Evolutionary conservation across 1,284 basidiomycete species (phyloP).

Genomic region (Mycena sp.): DNA sequence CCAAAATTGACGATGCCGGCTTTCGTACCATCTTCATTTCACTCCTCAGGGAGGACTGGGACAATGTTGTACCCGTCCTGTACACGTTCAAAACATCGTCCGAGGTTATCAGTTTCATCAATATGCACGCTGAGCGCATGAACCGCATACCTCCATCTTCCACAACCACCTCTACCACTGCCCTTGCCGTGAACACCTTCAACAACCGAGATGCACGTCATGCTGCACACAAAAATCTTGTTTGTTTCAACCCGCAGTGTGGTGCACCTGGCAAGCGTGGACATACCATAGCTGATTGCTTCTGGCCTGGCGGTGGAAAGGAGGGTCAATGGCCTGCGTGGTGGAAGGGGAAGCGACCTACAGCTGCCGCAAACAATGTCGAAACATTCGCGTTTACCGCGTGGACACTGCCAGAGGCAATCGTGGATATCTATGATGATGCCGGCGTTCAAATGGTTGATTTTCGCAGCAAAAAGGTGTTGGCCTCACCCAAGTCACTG

Average conservation of each 20-base stretch:
- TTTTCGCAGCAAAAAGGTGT: background rate
- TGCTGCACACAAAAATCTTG: constrained; percentile 5
- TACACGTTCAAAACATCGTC: background rate
- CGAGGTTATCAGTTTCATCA: constrained; percentile 16
- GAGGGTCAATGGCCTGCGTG: constrained; percentile 38
- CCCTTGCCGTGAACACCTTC: constrained; percentile 5
- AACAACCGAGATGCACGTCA: background rate
- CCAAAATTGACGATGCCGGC: background rate
- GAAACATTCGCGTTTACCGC: constrained; percentile 5
- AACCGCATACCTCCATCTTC: background rate
- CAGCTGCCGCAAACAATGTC: background rate
- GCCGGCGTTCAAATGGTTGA: background rate
- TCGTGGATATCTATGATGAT: background rate
- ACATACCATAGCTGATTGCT: constrained; percentile 36
- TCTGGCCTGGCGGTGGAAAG: constrained; percentile 39
- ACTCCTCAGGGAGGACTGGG: constrained; percentile 15
- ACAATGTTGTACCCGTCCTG: constrained; percentile 6
- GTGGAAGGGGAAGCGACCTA: constrained; percentile 16
- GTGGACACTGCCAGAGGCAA: constrained; percentile 8
- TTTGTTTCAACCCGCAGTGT: constrained; percentile 27
- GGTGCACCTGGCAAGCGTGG: constrained; percentile 17
- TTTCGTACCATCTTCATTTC: constrained; percentile 21
- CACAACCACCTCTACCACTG: background rate
- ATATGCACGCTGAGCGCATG: constrained; percentile 9
- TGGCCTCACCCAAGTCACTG: constrained; percentile 7